Evolutionary conservation across 257 asterid genomes (phyloP).

Genomic region (Cynanchum wilfordii): DNA sequence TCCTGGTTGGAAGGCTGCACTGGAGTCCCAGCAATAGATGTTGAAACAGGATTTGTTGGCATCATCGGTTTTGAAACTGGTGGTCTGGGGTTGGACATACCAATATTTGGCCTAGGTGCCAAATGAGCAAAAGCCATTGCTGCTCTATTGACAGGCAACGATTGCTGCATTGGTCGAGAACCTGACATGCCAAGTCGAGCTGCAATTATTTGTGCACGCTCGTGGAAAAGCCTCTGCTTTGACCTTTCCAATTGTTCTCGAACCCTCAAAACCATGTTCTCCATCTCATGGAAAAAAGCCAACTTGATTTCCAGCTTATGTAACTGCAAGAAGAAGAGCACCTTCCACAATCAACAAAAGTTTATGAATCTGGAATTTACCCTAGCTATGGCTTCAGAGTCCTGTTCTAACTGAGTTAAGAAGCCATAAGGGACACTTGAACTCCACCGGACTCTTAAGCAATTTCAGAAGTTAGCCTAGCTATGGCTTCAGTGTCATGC

Average conservation of each 20-base stretch:
- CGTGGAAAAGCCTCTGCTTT: slow-evolving; percentile 80
- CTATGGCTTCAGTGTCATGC: no score
- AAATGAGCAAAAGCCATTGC: slow-evolving; percentile 39
- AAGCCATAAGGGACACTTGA: not conserved
- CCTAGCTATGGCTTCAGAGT: not conserved
- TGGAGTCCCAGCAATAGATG: slow-evolving; percentile 51
- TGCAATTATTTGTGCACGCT: slow-evolving; percentile 84
- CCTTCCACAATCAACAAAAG: not conserved
- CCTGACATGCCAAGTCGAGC: slow-evolving; percentile 66
- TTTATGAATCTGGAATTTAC: not conserved
- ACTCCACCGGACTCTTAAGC: not conserved
- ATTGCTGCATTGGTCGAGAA: slow-evolving; percentile 53
- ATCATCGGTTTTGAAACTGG: slow-evolving; percentile 55
- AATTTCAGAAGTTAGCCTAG: not conserved
- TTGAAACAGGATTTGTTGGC: slow-evolving; percentile 51
- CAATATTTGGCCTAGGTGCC: slow-evolving; percentile 57
- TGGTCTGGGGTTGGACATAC: slow-evolving; percentile 55
- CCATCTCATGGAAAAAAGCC: slow-evolving; percentile 79
- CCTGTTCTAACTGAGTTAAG: not conserved
- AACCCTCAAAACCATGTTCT: slow-evolving; percentile 61
- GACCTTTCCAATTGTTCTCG: slow-evolving; percentile 86
- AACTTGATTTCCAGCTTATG: slow-evolving; percentile 86
- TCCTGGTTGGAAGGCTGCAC: slow-evolving; percentile 49
- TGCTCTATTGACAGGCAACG: slow-evolving; percentile 51
- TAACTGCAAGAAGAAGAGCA: slow-evolving; percentile 48